Percentiles rank a stretch among this genome's conserved stretches.
Conservation (phyloP, 2,329 filamentous ascomycete genomes). For the Xylariaceae sp. region DNA sequence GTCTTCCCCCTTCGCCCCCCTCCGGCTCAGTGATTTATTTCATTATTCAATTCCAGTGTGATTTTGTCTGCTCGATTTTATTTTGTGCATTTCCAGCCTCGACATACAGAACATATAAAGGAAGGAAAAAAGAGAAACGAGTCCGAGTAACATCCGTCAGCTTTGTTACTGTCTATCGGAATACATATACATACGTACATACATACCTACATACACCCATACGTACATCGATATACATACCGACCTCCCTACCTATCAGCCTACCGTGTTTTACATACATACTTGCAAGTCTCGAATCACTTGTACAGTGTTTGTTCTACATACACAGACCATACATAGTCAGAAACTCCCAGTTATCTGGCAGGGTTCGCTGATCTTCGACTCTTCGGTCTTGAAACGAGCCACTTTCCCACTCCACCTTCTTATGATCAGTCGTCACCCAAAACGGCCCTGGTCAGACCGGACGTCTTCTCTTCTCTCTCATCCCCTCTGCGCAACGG, state of each 20-base stretch:
- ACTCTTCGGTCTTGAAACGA: constrained; percentile 35
- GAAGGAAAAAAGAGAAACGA: neutral
- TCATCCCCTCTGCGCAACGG: constrained; percentile 20
- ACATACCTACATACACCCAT: neutral
- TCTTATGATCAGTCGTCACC: constrained; percentile 30
- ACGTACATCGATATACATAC: constrained; percentile 3
- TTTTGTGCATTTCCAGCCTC: neutral
- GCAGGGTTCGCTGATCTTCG: constrained; percentile 32
- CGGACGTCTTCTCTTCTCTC: constrained; percentile 31
- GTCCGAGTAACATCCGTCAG: constrained; percentile 1
- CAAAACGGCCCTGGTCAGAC: constrained; percentile 33
- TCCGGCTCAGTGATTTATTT: constrained; percentile 4
- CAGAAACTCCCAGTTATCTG: constrained; percentile 25
- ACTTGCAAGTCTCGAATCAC: constrained; percentile 18
- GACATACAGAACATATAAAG: neutral
- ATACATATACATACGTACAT: neutral
- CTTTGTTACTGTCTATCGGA: constrained; percentile 12
- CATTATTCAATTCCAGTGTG: constrained; percentile 3
- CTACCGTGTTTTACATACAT: neutral
- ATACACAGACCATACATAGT: constrained; percentile 21
- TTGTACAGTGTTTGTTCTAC: constrained; percentile 17
- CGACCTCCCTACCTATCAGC: constrained; percentile 5
- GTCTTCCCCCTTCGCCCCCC: constrained; percentile 12
- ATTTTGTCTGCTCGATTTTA: too few relatives aligned
- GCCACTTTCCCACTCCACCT: constrained; percentile 33